Evolutionary conservation across 164 flowering plant genomes (phyloP).

Genomic region (Liquidambar formosana): DNA sequence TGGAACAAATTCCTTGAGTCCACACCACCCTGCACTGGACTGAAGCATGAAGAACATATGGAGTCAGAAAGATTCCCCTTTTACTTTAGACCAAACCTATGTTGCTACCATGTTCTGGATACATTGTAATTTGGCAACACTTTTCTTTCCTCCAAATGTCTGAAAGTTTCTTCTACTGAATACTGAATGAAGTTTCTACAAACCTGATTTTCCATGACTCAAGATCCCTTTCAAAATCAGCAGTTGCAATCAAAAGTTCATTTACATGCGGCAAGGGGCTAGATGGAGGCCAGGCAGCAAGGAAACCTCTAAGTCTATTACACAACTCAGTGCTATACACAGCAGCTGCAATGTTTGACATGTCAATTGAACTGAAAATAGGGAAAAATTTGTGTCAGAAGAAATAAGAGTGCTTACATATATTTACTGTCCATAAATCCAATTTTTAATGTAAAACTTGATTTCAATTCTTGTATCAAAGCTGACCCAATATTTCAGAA

Average conservation of each 20-base stretch:
- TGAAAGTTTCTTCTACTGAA: neutral
- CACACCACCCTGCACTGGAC: slow-evolving; percentile 72
- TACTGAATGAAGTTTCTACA: slow-evolving; percentile 9
- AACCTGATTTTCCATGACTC: slow-evolving; percentile 83
- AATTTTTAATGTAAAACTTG: neutral
- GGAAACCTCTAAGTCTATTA: slow-evolving; percentile 65
- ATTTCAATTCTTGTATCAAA: neutral
- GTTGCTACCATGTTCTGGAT: neutral
- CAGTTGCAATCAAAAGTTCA: slow-evolving; percentile 71
- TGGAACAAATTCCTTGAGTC: slow-evolving; percentile 73
- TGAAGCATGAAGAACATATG: slow-evolving; percentile 22
- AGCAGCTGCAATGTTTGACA: slow-evolving; percentile 78
- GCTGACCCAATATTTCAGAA: neutral
- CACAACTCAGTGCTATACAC: slow-evolving; percentile 82
- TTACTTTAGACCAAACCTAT: neutral
- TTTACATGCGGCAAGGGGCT: slow-evolving; percentile 77
- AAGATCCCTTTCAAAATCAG: slow-evolving; percentile 82
- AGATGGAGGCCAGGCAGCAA: slow-evolving; percentile 81
- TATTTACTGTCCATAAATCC: neutral
- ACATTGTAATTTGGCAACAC: neutral
- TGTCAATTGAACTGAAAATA: slow-evolving; percentile 77
- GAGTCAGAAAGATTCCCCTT: slow-evolving; percentile 4
- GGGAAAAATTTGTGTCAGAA: slow-evolving; percentile 7
- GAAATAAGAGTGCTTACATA: neutral
- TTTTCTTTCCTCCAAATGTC: neutral